phyloP scores from a whole-genome alignment of 306 rosid genomes.

The Dryas octopetala region DNA sequence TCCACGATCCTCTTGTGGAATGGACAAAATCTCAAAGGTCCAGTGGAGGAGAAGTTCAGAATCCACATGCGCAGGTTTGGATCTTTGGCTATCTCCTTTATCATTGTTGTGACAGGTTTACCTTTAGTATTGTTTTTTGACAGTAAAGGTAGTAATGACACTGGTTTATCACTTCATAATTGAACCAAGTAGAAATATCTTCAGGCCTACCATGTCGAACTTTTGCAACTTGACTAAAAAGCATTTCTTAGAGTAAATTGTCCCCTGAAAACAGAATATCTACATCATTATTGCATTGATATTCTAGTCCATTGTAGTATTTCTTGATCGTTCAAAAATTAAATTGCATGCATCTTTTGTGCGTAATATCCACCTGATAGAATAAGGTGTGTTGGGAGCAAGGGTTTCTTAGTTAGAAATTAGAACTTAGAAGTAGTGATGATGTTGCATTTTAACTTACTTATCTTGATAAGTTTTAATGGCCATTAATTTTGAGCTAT shows the following conservation, averaged over 20 bases:
- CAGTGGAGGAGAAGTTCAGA: conserved; percentile 94
- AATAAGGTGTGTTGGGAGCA: not conserved
- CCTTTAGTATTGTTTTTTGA: not conserved
- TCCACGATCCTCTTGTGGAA: conserved; percentile 97
- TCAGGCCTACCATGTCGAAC: not conserved
- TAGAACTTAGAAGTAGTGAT: not conserved
- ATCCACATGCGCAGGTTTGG: conserved; percentile 93
- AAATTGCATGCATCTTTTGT: not conserved
- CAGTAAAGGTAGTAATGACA: not conserved
- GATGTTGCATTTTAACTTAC: not conserved
- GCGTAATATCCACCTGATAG: not conserved
- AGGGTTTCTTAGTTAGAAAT: not conserved
- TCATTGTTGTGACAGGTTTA: not conserved
- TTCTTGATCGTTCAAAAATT: not conserved
- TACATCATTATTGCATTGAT: not conserved
- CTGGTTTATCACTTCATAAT: not conserved
- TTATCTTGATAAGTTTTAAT: not conserved
- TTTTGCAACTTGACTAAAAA: conserved; percentile 1
- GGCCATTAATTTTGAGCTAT: not conserved
- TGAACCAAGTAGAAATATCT: conserved; percentile 1
- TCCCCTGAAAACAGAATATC: not conserved
- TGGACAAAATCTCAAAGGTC: conserved; percentile 96
- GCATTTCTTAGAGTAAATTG: not conserved
- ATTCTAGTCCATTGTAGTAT: not conserved
- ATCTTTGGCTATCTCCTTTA: conserved; percentile 22